Percentiles rank a stretch among this genome's conserved stretches.
phyloP scores from a whole-genome alignment of 352 stramenopile genomes.

The Phytophthora citricola region DNA sequence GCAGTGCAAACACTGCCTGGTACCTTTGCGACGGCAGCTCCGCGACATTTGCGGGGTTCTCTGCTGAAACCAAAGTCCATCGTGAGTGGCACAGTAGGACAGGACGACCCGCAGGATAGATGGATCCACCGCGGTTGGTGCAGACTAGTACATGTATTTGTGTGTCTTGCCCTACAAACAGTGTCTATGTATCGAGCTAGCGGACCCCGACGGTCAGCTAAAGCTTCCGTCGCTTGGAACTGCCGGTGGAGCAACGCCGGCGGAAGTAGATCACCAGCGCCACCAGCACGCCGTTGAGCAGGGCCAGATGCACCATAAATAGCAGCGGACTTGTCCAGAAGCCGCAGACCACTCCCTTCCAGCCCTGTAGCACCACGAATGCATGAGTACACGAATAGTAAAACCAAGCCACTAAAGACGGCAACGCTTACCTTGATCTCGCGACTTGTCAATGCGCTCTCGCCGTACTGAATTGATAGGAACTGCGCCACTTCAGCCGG shows the following conservation, averaged over 20 bases:
- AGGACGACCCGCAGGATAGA: background rate
- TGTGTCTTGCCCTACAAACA: background rate
- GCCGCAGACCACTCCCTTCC: conserved; percentile 80
- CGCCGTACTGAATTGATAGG: conserved; percentile 75
- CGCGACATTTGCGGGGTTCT: conserved; percentile 25
- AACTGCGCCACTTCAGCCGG: conserved; percentile 65
- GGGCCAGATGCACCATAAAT: conserved; percentile 61
- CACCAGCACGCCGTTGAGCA: conserved; percentile 48
- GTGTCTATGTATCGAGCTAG: background rate
- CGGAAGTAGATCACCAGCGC: conserved; percentile 50
- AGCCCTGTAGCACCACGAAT: conserved; percentile 50
- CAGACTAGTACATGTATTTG: background rate
- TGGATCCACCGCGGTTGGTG: background rate
- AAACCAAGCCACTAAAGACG: background rate
- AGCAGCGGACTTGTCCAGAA: conserved; percentile 77
- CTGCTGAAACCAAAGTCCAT: conserved; percentile 16
- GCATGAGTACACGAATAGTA: background rate
- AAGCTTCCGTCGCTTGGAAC: conserved; percentile 56
- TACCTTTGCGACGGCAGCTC: conserved; percentile 12
- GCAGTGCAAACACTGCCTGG: conserved; percentile 2
- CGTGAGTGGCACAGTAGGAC: conserved; percentile 15
- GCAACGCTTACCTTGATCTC: conserved; percentile 74
- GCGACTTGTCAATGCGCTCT: conserved; percentile 54
- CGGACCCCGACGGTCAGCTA: conserved; percentile 20
- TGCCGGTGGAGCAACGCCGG: conserved; percentile 27